phyloP scores from a whole-genome alignment of 805 yeast species.

The Suhomyces canberraensis region DNA sequence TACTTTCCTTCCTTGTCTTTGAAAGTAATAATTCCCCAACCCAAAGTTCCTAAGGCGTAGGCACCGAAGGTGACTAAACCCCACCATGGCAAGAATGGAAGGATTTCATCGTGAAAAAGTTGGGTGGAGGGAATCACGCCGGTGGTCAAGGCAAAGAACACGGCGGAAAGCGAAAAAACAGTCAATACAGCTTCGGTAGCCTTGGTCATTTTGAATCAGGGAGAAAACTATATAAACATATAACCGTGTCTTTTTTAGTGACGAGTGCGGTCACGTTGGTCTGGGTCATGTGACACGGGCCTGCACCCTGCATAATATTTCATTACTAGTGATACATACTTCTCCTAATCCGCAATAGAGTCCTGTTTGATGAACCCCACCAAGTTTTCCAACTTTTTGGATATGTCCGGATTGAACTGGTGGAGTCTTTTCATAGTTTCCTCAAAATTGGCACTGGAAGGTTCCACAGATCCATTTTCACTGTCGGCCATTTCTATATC shows the following conservation, averaged over 20 bases:
- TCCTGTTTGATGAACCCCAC: slow-evolving; percentile 41
- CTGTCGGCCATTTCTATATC: slow-evolving; percentile 14
- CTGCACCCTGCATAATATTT: too few species aligned
- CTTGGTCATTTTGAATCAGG: slow-evolving; percentile 51
- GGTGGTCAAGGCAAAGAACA: slow-evolving; percentile 49
- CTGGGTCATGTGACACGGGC: neutral
- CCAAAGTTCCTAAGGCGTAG: slow-evolving; percentile 64
- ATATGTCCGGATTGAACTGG: slow-evolving; percentile 33
- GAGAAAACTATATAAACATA: neutral
- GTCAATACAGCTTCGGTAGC: slow-evolving; percentile 58
- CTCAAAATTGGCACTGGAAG: slow-evolving; percentile 8
- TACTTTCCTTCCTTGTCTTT: slow-evolving; percentile 70
- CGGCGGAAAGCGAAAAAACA: slow-evolving; percentile 43
- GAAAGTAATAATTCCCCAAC: slow-evolving; percentile 65
- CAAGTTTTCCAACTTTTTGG: slow-evolving; percentile 26
- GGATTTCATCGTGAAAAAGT: slow-evolving; percentile 47
- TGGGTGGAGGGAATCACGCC: slow-evolving; percentile 55
- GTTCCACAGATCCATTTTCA: slow-evolving; percentile 12
- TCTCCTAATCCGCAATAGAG: slow-evolving; percentile 8
- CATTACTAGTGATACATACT: neutral
- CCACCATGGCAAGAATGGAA: slow-evolving; percentile 74
- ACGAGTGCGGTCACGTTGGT: neutral
- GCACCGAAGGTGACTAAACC: slow-evolving; percentile 64
- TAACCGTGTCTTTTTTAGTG: slow-evolving; percentile 2
- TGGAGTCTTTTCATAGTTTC: slow-evolving; percentile 35